Conservation (phyloP, 768 basidiomycete genomes). For the Austroboletus eburneus region DNA sequence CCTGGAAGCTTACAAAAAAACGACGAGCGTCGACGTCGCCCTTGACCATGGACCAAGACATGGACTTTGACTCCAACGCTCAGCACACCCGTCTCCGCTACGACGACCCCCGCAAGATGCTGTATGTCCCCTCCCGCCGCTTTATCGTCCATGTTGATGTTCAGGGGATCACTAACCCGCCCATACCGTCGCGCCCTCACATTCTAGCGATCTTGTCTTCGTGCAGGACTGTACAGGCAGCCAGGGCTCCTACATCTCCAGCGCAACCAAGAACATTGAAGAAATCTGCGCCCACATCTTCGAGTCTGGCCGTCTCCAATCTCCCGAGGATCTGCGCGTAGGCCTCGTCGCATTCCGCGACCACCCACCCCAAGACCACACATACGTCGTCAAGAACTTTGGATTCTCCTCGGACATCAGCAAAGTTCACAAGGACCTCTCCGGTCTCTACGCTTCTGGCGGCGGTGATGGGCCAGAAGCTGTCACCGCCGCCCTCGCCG, state of each 20-base stretch:
- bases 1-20: slow-evolving; percentile 23
- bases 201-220: slow-evolving; percentile 82
- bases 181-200: not conserved
- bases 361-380: slow-evolving; percentile 96
- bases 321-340: slow-evolving; percentile 82
- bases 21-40: slow-evolving; percentile 2
- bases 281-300: slow-evolving; percentile 93
- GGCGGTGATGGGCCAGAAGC: slow-evolving; percentile 97
- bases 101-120: slow-evolving; percentile 59
- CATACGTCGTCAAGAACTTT: slow-evolving; percentile 90
- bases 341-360: slow-evolving; percentile 95
- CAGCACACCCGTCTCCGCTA: slow-evolving; percentile 30
- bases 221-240: slow-evolving; percentile 94
- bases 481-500: slow-evolving; percentile 88
- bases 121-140: slow-evolving; percentile 44
- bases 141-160: not conserved
- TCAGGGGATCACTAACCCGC: slow-evolving; percentile 17
- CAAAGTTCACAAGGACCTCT: slow-evolving; percentile 80
- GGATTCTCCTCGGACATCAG: slow-evolving; percentile 91
- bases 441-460: slow-evolving; percentile 80
- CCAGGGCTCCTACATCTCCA: slow-evolving; percentile 87
- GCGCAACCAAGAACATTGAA: slow-evolving; percentile 94
- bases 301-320: slow-evolving; percentile 88
- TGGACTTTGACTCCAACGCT: slow-evolving; percentile 53
- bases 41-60: slow-evolving; percentile 27